A percentile compares a stretch with the other conserved stretches of the same genome.
These are phyloP conservation scores for Lepidium sativum DNA, from an alignment of 345 rosid genomes.

Conservation along the genomic window DNA sequence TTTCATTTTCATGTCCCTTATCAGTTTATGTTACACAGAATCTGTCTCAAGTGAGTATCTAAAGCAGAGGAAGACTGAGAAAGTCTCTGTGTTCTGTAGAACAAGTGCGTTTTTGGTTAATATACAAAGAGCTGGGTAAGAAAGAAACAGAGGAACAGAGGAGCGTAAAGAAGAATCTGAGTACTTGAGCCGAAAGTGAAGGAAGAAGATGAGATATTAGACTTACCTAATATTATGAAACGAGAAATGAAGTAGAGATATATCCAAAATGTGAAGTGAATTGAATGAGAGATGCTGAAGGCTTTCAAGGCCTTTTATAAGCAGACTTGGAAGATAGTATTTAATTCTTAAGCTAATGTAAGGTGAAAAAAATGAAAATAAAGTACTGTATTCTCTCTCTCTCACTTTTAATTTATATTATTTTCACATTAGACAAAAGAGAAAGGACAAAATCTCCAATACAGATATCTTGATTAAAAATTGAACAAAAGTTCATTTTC, in stretches of 20 bases:
- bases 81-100: neutral
- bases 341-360: neutral
- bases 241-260: neutral
- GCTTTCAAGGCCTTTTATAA: slow-evolving; percentile 13
- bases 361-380: no score
- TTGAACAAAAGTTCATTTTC: no score
- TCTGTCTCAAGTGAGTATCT: neutral
- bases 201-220: neutral
- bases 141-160: slow-evolving; percentile 12
- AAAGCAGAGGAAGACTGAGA: neutral
- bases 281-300: slow-evolving; percentile 22
- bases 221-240: slow-evolving; percentile 16
- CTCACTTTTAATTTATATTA: neutral
- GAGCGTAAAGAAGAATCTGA: slow-evolving; percentile 7
- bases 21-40: neutral
- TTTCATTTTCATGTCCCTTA: neutral
- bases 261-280: slow-evolving; percentile 20
- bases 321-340: neutral
- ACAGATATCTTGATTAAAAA: no score
- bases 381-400: neutral
- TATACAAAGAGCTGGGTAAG: neutral
- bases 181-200: neutral
- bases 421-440: neutral
- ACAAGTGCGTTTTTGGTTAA: neutral
- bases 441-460: neutral